phyloP scores from a whole-genome alignment of 2,329 filamentous ascomycete species.

The Diaporthe sp. region DNA sequence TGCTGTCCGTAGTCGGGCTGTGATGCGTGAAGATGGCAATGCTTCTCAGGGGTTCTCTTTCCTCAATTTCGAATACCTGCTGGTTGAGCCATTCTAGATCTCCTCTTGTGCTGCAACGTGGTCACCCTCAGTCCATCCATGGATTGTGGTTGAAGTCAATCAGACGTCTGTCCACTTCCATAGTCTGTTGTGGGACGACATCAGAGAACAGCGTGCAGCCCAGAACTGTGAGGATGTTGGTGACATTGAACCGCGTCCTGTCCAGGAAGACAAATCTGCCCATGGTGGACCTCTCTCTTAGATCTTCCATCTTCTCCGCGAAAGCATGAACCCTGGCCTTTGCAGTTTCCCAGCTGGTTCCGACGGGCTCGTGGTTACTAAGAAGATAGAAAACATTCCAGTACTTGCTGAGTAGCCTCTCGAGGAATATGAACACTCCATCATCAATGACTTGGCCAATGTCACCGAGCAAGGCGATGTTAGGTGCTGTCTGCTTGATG shows the following conservation, averaged over 20 bases:
- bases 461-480: constrained; percentile 69
- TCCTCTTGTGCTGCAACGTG: constrained; percentile 44
- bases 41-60: constrained; percentile 1
- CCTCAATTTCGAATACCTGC: constrained; percentile 39
- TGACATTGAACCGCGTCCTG: constrained; percentile 46
- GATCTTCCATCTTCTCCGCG: constrained; percentile 45
- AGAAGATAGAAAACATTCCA: constrained; percentile 64
- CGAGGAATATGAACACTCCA: constrained; percentile 58
- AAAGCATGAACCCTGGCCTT: constrained; percentile 50
- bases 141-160: constrained; percentile 60
- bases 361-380: constrained; percentile 71
- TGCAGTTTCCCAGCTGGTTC: constrained; percentile 54
- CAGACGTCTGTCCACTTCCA: constrained; percentile 42
- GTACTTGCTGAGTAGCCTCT: constrained; percentile 62
- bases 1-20: constrained; percentile 44
- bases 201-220: constrained; percentile 47
- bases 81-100: constrained; percentile 48
- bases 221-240: constrained; percentile 50
- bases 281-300: constrained; percentile 37
- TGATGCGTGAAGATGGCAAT: constrained; percentile 46
- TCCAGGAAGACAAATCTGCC: constrained; percentile 59
- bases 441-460: constrained; percentile 58
- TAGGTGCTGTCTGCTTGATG: constrained; percentile 61
- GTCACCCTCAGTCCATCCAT: constrained; percentile 44
- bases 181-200: background rate